Percentiles rank a stretch among this genome's conserved stretches.
Conservation (phyloP, 768 basidiomycete species). For the Harrya chromipes region DNA sequence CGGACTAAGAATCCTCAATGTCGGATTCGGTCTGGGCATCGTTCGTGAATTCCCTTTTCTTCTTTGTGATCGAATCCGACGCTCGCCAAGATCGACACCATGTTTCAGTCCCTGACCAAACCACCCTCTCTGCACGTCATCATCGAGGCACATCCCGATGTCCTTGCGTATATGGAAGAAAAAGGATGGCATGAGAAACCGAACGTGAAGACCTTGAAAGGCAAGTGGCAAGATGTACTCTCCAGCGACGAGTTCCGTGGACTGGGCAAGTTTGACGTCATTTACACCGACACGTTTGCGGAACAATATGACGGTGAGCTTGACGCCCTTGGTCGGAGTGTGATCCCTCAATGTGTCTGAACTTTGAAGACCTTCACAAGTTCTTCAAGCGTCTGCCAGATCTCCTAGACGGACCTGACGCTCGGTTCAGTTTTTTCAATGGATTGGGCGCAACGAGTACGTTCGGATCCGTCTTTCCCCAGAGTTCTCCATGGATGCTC, state of each 20-base stretch:
- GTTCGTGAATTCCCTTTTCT: constrained; percentile 38
- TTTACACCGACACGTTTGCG: constrained; percentile 94
- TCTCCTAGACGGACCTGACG: constrained; percentile 68
- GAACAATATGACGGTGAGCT: constrained; percentile 72
- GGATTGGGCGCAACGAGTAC: constrained; percentile 92
- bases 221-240: constrained; percentile 91
- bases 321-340: neutral
- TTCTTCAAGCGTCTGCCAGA: constrained; percentile 84
- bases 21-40: constrained; percentile 95
- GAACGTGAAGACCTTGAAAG: constrained; percentile 78
- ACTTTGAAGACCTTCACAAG: constrained; percentile 52
- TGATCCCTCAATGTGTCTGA: neutral
- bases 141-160: constrained; percentile 92
- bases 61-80: constrained; percentile 5
- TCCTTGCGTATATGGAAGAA: constrained; percentile 75
- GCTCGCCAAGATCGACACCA: constrained; percentile 64
- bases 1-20: constrained; percentile 72
- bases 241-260: constrained; percentile 53
- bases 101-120: constrained; percentile 65
- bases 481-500: neutral
- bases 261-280: constrained; percentile 76
- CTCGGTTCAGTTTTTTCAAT: constrained; percentile 94
- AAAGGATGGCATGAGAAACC: constrained; percentile 76
- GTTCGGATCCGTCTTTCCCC: constrained; percentile 23
- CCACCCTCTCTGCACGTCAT: constrained; percentile 78